Percentiles rank a stretch among this genome's conserved stretches.
Conservation (phyloP, 2,329 filamentous ascomycete genomes). For the Talaromyces verruculosus region DNA sequence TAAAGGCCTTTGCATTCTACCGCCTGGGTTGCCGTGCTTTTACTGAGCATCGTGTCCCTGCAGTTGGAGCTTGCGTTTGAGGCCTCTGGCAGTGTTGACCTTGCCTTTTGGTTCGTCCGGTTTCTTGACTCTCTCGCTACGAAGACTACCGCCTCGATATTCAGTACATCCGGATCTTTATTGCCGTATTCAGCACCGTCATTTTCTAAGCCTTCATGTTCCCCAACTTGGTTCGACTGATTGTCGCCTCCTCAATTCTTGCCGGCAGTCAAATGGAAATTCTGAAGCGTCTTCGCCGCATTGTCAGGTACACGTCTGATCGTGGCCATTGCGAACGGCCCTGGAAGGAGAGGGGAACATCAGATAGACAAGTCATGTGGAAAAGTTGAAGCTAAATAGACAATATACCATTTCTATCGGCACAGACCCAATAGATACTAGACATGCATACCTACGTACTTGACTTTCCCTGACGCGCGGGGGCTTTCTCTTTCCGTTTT, state of each 20-base stretch:
- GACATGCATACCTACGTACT: no score
- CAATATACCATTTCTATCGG: background rate
- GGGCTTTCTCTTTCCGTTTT: no score
- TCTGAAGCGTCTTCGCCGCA: conserved; percentile 42
- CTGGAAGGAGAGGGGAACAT: background rate
- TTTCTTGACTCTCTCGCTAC: no score
- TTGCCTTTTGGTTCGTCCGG: no score
- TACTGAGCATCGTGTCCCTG: background rate
- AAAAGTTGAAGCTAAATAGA: background rate
- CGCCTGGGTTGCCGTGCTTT: background rate
- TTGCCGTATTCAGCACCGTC: conserved; percentile 54
- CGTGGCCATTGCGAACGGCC: background rate
- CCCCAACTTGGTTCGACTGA: conserved; percentile 49
- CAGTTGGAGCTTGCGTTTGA: background rate
- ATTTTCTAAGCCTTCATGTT: conserved; percentile 52
- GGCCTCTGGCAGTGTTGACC: no score
- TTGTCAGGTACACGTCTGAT: conserved; percentile 46
- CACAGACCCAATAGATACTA: background rate
- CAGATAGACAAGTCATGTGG: background rate
- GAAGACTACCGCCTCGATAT: conserved; percentile 44
- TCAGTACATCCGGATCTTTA: conserved; percentile 57
- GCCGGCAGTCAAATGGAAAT: conserved; percentile 33
- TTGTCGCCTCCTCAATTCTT: conserved; percentile 40
- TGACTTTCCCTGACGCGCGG: no score
- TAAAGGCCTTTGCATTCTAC: background rate